These are phyloP conservation scores for Aspergillus persii DNA, from an alignment of 2,329 filamentous ascomycete species.

Conservation along the genomic window DNA sequence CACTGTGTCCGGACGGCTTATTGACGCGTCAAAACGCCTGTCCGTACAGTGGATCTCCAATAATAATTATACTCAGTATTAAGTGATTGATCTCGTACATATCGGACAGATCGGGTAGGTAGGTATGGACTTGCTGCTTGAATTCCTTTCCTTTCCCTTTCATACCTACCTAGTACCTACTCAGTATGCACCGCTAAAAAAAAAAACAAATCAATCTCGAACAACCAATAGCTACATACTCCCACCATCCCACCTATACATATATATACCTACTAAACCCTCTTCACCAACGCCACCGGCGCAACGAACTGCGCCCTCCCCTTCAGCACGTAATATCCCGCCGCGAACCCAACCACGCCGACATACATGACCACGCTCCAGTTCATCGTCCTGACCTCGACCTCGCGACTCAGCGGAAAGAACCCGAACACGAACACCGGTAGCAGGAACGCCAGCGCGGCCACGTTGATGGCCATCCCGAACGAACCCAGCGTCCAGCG, in stretches of 20 bases:
- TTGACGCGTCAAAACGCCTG: too few relatives aligned
- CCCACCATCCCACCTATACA: not conserved
- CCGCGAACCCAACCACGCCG: constrained; percentile 43
- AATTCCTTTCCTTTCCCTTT: too few relatives aligned
- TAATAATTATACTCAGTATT: too few relatives aligned
- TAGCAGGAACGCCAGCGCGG: constrained; percentile 39
- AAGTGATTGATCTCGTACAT: too few relatives aligned
- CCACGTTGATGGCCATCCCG: constrained; percentile 44
- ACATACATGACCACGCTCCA: constrained; percentile 49
- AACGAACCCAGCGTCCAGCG: constrained; percentile 48
- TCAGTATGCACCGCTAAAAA: too few relatives aligned
- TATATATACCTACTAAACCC: constrained; percentile 7
- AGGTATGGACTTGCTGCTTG: too few relatives aligned
- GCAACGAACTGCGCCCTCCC: constrained; percentile 44
- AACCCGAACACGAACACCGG: constrained; percentile 46
- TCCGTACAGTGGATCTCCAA: too few relatives aligned
- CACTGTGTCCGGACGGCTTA: too few relatives aligned
- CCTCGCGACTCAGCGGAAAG: constrained; percentile 39
- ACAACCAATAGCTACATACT: too few relatives aligned
- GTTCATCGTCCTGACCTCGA: constrained; percentile 44
- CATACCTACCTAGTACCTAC: too few relatives aligned
- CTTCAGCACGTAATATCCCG: constrained; percentile 41
- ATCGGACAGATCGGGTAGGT: too few relatives aligned
- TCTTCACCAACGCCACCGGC: constrained; percentile 37
- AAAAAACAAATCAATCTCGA: too few relatives aligned